phyloP scores from a whole-genome alignment of 108 stramenopile genomes.

The Cylindrotheca closterium region DNA sequence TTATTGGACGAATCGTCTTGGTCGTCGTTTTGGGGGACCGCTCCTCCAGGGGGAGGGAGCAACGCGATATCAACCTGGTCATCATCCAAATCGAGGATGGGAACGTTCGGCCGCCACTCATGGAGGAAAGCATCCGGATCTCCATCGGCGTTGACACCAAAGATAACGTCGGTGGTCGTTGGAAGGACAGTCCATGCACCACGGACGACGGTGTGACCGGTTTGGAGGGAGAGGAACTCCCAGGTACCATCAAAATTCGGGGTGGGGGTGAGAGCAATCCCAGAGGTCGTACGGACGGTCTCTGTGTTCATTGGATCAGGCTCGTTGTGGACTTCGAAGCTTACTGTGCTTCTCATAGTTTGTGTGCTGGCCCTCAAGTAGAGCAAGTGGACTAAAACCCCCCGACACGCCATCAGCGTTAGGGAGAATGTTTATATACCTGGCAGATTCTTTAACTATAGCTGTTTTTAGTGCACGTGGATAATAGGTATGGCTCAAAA shows the following conservation, averaged over 20 bases:
- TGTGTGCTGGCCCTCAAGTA: slow-evolving; percentile 8
- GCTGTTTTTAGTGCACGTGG: neutral
- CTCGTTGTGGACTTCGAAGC: slow-evolving; percentile 17
- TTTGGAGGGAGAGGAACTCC: slow-evolving; percentile 14
- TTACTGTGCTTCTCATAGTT: slow-evolving; percentile 27
- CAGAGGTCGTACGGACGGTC: slow-evolving; percentile 1
- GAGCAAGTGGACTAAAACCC: slow-evolving; percentile 4
- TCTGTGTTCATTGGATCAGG: slow-evolving; percentile 11
- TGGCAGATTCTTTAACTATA: neutral
- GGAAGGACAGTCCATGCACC: slow-evolving; percentile 16
- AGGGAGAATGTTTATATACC: slow-evolving; percentile 3
- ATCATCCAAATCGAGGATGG: too few relatives aligned
- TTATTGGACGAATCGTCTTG: too few relatives aligned
- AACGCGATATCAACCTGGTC: too few relatives aligned
- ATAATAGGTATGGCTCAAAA: too few relatives aligned
- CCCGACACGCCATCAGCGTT: neutral
- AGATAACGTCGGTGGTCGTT: slow-evolving; percentile 25
- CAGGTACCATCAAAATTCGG: slow-evolving; percentile 35
- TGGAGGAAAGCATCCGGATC: too few relatives aligned
- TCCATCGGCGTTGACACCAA: too few relatives aligned
- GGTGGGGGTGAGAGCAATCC: slow-evolving; percentile 15
- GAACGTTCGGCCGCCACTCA: too few relatives aligned
- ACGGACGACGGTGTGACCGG: slow-evolving; percentile 15
- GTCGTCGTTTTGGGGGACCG: too few relatives aligned
- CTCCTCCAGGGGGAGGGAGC: too few relatives aligned